Evolutionary conservation across 2,329 filamentous ascomycete genomes (phyloP).

Genomic region (Calonectria hongkongensis): DNA sequence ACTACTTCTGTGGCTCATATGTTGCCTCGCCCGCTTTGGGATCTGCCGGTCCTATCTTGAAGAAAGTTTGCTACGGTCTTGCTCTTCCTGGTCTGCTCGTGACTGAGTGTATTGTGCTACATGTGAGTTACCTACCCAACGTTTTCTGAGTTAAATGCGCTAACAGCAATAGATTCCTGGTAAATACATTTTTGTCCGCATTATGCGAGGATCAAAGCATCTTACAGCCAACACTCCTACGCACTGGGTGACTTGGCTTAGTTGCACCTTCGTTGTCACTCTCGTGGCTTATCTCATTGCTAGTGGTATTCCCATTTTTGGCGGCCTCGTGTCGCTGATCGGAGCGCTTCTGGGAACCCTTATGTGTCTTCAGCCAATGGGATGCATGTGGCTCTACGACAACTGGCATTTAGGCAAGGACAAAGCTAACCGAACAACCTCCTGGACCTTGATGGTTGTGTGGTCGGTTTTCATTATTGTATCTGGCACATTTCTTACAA

Average conservation of each 20-base stretch:
- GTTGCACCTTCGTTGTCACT: slow-evolving; percentile 44
- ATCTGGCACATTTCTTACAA: slow-evolving; percentile 23
- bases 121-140: background rate
- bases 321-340: slow-evolving; percentile 49
- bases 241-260: slow-evolving; percentile 34
- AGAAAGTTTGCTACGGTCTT: slow-evolving; percentile 66
- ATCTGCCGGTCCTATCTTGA: slow-evolving; percentile 63
- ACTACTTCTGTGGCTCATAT: slow-evolving; percentile 67
- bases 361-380: slow-evolving; percentile 52
- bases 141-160: no score
- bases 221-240: slow-evolving; percentile 27
- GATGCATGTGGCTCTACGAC: slow-evolving; percentile 53
- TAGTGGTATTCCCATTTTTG: slow-evolving; percentile 46
- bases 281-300: slow-evolving; percentile 51
- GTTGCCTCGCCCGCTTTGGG: slow-evolving; percentile 69
- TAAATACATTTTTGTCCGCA: slow-evolving; percentile 33
- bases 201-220: slow-evolving; percentile 30
- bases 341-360: slow-evolving; percentile 53
- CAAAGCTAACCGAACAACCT: background rate
- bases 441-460: slow-evolving; percentile 46
- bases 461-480: slow-evolving; percentile 45
- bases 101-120: slow-evolving; percentile 27
- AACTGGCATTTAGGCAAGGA: slow-evolving; percentile 40
- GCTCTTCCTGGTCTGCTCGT: slow-evolving; percentile 57
- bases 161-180: slow-evolving; percentile 37